These are phyloP conservation scores for Calocybe gangraenosa DNA, from an alignment of 768 basidiomycete genomes.

Conservation along the genomic window DNA sequence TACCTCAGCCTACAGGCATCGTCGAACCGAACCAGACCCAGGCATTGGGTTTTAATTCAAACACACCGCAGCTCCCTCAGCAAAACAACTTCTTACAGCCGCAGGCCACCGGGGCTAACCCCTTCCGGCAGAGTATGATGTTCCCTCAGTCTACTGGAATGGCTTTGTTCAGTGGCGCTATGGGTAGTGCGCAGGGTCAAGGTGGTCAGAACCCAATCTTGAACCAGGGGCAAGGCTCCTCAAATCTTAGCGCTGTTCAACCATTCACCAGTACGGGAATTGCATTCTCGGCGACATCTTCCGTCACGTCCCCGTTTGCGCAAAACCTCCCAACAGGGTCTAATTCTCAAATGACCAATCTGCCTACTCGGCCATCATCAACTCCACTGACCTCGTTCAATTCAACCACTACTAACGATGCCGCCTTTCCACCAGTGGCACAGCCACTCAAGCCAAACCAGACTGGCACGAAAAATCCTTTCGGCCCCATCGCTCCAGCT, in stretches of 20 bases:
- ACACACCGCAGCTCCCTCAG: constrained; percentile 21
- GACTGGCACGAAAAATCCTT: constrained; percentile 95
- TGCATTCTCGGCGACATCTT: constrained; percentile 16
- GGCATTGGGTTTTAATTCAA: constrained; percentile 26
- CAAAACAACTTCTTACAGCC: constrained; percentile 43
- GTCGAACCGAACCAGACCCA: constrained; percentile 28
- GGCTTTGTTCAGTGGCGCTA: constrained; percentile 36
- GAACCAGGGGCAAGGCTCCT: constrained; percentile 15
- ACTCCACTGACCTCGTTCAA: constrained; percentile 56
- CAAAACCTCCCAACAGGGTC: constrained; percentile 15
- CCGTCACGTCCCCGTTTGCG: constrained; percentile 20
- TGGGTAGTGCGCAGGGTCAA: constrained; percentile 16
- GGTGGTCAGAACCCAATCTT: constrained; percentile 16
- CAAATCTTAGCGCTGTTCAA: not conserved
- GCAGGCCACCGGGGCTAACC: constrained; percentile 67
- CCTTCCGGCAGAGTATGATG: constrained; percentile 80
- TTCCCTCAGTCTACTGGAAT: constrained; percentile 60
- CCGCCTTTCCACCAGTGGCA: constrained; percentile 38
- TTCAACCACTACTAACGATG: constrained; percentile 19
- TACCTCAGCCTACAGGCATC: constrained; percentile 51
- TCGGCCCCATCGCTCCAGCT: constrained; percentile 63
- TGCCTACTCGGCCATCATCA: constrained; percentile 63
- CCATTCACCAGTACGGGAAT: constrained; percentile 17
- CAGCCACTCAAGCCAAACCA: constrained; percentile 80
- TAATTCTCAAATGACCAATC: constrained; percentile 15